Percentiles rank a stretch among this genome's conserved stretches.
Evolutionary conservation across 805 yeast species (phyloP).

Genomic region (Clavispora asparagi): DNA sequence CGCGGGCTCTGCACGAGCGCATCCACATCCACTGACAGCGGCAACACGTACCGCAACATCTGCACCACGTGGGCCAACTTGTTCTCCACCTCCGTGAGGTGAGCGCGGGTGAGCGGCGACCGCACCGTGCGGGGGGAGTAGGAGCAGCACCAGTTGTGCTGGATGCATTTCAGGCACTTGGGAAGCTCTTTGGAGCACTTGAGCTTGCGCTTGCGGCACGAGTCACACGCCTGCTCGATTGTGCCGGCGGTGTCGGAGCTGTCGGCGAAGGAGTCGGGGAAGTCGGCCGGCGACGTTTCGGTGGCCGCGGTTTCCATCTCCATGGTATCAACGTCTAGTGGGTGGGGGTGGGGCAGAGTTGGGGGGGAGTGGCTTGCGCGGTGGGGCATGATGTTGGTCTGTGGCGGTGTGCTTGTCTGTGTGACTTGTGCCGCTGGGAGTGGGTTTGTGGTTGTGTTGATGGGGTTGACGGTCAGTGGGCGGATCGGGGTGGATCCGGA

Average conservation of each 20-base stretch:
- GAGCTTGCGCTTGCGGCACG: slow-evolving; percentile 74
- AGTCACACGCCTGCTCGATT: slow-evolving; percentile 69
- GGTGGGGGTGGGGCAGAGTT: too few relatives aligned
- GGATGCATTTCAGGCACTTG: slow-evolving; percentile 66
- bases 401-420: background rate
- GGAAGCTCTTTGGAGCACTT: slow-evolving; percentile 79
- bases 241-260: background rate
- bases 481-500: too few relatives aligned
- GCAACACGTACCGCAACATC: slow-evolving; percentile 29
- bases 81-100: slow-evolving; percentile 70
- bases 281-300: slow-evolving; percentile 1
- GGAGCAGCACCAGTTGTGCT: slow-evolving; percentile 67
- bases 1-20: slow-evolving; percentile 13
- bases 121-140: slow-evolving; percentile 76
- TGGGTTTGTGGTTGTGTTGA: background rate
- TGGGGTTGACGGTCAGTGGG: too few relatives aligned
- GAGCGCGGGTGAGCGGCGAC: slow-evolving; percentile 77
- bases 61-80: slow-evolving; percentile 26
- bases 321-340: too few relatives aligned
- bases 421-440: background rate
- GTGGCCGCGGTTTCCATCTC: background rate
- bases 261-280: background rate
- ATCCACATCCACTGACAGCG: slow-evolving; percentile 18
- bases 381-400: too few relatives aligned
- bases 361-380: too few relatives aligned